Evolutionary conservation across 1,284 basidiomycete genomes (phyloP), one percentile per base, ranked within the genome.

Genomic region (Apiotrichum sp.): DNA sequence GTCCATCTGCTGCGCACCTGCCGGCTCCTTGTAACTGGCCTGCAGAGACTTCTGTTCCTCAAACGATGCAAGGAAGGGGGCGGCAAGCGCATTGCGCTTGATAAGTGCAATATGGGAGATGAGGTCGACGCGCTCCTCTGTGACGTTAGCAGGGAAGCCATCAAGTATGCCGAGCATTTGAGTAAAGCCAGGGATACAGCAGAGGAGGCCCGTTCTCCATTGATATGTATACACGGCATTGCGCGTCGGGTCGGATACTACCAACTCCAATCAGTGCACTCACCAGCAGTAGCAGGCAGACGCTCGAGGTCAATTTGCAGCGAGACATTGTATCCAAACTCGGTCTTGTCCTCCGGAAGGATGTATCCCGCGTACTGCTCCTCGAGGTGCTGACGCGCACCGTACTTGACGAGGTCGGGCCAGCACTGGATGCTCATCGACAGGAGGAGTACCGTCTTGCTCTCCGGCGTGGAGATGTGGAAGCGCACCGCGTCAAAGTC

Each of bases 371-470:
- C 89, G 70, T 98, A 98, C 76, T 96, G 89, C 52, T 89, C 81
- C 71, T 82, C 78, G 58, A 99, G 79, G 48, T 95, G 78, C 47
- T 92, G 85, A 38, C 85, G 70, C 1, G 91, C 95, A 53, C 95
- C 96, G 66, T 90, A 93, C 61, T 83, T 81, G 41, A 86, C 86
- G 40, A 99, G 84, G 73, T 98, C 91, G 58, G 86, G 82, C 95
- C 95, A 99, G 80, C 95, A 99, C 55, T 88, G 86, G 64, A 98
- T 93, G 75, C 87, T 86, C 91, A 99, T 98, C 38, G 93, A 97
- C 14, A 99, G 83, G 40, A 89, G 80, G 2, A 84, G 76, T 2
- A 87, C 86, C 73, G 79, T 80, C 65, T 92, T 92, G 70, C 86
- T 84, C 43, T 89, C 85, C 3, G 88, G 87, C 0, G 91, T 93